phyloP scores from a whole-genome alignment of 768 basidiomycete genomes.

The Leccinum olivaceopallidum region DNA sequence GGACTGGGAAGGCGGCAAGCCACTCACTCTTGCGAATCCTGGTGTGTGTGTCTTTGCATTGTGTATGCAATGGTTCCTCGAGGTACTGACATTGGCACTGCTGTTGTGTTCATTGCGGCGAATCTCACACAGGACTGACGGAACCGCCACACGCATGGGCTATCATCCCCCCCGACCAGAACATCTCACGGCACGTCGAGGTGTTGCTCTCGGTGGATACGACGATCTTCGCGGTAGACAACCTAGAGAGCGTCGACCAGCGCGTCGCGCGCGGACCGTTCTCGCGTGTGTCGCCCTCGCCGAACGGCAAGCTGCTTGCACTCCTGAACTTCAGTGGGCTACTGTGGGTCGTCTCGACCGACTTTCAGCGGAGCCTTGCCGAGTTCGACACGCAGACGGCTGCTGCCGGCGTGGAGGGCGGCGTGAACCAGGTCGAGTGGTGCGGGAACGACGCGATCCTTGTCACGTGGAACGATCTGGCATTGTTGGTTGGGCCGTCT shows the following conservation, averaged over 20 bases:
- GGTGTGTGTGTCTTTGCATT: conserved; percentile 50
- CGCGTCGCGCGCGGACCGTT: conserved; percentile 88
- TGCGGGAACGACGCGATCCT: conserved; percentile 95
- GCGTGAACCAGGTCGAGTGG: conserved; percentile 81
- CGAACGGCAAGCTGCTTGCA: conserved; percentile 91
- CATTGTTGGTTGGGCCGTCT: conserved; percentile 87
- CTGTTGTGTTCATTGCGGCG: not conserved
- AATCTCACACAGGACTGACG: conserved; percentile 52
- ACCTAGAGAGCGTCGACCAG: conserved; percentile 86
- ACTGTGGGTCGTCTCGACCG: conserved; percentile 93
- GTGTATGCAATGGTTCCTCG: conserved; percentile 5
- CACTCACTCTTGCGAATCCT: conserved; percentile 70
- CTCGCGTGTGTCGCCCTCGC: conserved; percentile 82
- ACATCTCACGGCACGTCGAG: conserved; percentile 87
- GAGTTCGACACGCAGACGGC: conserved; percentile 76
- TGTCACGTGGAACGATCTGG: conserved; percentile 76
- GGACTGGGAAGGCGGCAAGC: conserved; percentile 81
- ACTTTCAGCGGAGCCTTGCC: conserved; percentile 86
- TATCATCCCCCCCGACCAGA: conserved; percentile 86
- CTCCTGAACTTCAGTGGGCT: conserved; percentile 70
- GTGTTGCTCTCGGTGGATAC: conserved; percentile 80
- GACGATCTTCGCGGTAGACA: conserved; percentile 85
- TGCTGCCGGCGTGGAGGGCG: conserved; percentile 55
- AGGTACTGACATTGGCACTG: not conserved
- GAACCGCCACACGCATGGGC: conserved; percentile 86